A percentile compares a stretch with the other conserved stretches of the same genome.
These are phyloP conservation scores for Metarhizium brunneum DNA, from an alignment of 2,329 filamentous ascomycete genomes.

Conservation along the genomic window DNA sequence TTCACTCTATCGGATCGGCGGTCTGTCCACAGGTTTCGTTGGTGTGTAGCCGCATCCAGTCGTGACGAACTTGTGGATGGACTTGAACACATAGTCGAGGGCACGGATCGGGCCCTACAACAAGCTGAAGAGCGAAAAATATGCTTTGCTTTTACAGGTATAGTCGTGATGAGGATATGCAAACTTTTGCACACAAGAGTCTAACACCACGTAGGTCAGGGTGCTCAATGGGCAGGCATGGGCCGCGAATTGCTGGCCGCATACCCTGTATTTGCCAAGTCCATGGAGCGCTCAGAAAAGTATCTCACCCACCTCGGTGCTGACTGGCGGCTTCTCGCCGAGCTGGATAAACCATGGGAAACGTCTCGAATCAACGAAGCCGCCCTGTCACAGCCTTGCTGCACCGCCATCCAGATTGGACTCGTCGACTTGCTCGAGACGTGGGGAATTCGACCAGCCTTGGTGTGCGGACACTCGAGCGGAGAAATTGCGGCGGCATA, in stretches of 20 bases:
- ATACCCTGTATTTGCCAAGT: slow-evolving; percentile 25
- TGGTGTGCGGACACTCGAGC: slow-evolving; percentile 35
- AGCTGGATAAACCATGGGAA: slow-evolving; percentile 24
- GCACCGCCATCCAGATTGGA: slow-evolving; percentile 38
- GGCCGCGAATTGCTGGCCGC: slow-evolving; percentile 22
- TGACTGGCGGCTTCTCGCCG: slow-evolving; percentile 26
- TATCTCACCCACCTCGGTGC: slow-evolving; percentile 23
- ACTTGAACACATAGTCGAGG: no score
- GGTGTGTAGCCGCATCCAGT: no score
- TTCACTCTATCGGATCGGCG: no score
- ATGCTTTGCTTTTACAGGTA: slow-evolving; percentile 31
- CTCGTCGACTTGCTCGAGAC: slow-evolving; percentile 33
- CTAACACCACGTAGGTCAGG: slow-evolving; percentile 26
- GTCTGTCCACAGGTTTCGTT: no score
- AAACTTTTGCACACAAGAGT: slow-evolving; percentile 7
- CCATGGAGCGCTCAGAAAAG: slow-evolving; percentile 21
- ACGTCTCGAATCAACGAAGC: slow-evolving; percentile 25
- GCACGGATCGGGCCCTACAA: no score
- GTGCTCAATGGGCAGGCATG: slow-evolving; percentile 29
- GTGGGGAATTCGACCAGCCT: slow-evolving; percentile 29
- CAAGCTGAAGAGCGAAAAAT: slow-evolving; percentile 20
- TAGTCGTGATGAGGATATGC: slow-evolving; percentile 6
- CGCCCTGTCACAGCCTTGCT: slow-evolving; percentile 33
- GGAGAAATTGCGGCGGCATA: slow-evolving; percentile 41
- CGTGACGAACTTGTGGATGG: no score